A percentile compares a stretch with the other conserved stretches of the same genome.
phyloP scores from a whole-genome alignment of 2,329 filamentous ascomycete genomes.

The Fusarium begoniae region DNA sequence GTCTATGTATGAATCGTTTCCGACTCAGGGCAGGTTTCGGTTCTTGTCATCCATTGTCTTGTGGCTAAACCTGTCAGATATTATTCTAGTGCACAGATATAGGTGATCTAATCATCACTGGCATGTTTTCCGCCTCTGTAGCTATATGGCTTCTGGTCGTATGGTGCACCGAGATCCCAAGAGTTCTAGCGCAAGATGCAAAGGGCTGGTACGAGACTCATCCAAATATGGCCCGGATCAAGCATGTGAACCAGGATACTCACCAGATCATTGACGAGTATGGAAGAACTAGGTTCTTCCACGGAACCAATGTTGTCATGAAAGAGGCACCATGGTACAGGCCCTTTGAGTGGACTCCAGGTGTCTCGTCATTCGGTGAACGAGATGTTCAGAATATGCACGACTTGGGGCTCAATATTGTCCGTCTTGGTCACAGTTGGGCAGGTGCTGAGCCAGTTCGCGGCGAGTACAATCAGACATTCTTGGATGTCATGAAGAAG shows the following conservation, averaged over 20 bases:
- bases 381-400: background rate
- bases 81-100: accelerated
- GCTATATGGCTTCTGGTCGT: background rate
- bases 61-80: background rate
- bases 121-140: background rate
- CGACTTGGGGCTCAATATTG: background rate
- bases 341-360: background rate
- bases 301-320: background rate
- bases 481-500: background rate
- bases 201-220: background rate
- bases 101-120: accelerated
- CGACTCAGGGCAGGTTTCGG: accelerated
- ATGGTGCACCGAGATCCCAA: accelerated
- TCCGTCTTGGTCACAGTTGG: background rate
- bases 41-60: background rate
- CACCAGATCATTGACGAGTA: background rate
- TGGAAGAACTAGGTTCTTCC: background rate
- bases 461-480: background rate
- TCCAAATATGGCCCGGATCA: background rate
- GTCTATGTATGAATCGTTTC: background rate
- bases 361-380: background rate
- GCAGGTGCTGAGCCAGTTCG: background rate
- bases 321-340: background rate
- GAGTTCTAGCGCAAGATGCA: background rate
- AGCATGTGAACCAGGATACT: background rate